Conservation (phyloP, 164 flowering plant genomes). For the Magnolia sinica region DNA sequence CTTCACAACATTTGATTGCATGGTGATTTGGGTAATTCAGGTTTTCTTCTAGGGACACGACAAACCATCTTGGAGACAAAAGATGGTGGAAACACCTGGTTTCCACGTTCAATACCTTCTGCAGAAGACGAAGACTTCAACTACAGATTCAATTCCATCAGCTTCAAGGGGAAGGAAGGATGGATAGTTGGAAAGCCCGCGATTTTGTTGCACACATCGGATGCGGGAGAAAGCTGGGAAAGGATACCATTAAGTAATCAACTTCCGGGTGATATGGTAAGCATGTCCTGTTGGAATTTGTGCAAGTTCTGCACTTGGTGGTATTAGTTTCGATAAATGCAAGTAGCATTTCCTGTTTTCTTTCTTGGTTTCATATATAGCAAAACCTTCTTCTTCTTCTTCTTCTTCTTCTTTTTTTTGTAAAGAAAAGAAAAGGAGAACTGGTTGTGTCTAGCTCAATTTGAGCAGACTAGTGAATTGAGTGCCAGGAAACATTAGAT, state of each 20-base stretch:
- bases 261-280: conserved; percentile 97
- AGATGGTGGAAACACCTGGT: conserved; percentile 94
- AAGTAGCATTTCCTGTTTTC: too few relatives aligned
- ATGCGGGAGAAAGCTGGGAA: conserved; percentile 90
- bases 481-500: too few relatives aligned
- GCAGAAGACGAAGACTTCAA: conserved; percentile 99
- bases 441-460: too few relatives aligned
- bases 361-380: too few relatives aligned
- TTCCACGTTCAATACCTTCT: conserved; percentile 84
- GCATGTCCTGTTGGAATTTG: conserved; percentile 1
- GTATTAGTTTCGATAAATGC: too few relatives aligned
- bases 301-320: not conserved
- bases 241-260: conserved; percentile 84
- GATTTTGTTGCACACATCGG: conserved; percentile 78
- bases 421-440: too few relatives aligned
- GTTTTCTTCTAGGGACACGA: conserved; percentile 90
- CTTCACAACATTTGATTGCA: not conserved
- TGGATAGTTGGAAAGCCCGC: conserved; percentile 98
- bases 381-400: too few relatives aligned
- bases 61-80: conserved; percentile 96
- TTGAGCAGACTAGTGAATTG: too few relatives aligned
- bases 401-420: too few relatives aligned
- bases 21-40: conserved; percentile 25
- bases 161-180: conserved; percentile 90
- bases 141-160: conserved; percentile 87